Evolutionary conservation across 148 eudicot genomes (phyloP), one percentile per base, ranked within the genome.

Genomic region (Arctostaphylos glauca): DNA sequence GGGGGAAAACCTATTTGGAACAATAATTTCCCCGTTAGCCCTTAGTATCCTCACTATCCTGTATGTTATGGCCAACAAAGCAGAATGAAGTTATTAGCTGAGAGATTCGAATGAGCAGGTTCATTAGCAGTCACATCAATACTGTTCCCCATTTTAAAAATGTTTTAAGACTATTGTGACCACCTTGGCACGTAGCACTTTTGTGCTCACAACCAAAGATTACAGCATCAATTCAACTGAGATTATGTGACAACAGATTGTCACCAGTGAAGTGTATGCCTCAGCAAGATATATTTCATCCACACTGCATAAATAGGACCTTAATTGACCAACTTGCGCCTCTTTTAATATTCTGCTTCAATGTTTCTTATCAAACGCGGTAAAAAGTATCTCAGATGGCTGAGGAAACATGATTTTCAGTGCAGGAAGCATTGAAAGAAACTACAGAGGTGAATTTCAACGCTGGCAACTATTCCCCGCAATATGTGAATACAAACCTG

Each of bases 341-440:
- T 66, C 71, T 66, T 10, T 41, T 64, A 23, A 25, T 64, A 66
- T 66, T 66, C 15, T 12, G 25, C 44, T 66, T 66, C 43, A 41
- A 66, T 13, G 44, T 66, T 66, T 66, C 71, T 66, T 66, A 31
- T 25, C 5, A 31, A 66, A 25, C 44, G 2, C 0, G 6, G 71
- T 9, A 66, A 66, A 25, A 10, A 12, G 9, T 66, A 66, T 66
- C 43, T 66, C 71, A 25, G 2, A 4, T 66, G 25, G 71, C 43
- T 66, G 16, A 12, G 43, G 10, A 59, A 58, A 58, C 43, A 78
- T 78, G 81, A 58, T 71, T 58, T 25, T 68, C 89, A 96, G 99
- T 84, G 97, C 97, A 79, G 99, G 99, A 86, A 96, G 99, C 94
- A 96, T 96, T 72, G 99, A 98, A 73, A 91, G 99, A 92, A 94